Evolutionary conservation across 2,329 filamentous ascomycete species (phyloP), one percentile per base, ranked within the genome.

Genomic region (Blumeriella jaapii): DNA sequence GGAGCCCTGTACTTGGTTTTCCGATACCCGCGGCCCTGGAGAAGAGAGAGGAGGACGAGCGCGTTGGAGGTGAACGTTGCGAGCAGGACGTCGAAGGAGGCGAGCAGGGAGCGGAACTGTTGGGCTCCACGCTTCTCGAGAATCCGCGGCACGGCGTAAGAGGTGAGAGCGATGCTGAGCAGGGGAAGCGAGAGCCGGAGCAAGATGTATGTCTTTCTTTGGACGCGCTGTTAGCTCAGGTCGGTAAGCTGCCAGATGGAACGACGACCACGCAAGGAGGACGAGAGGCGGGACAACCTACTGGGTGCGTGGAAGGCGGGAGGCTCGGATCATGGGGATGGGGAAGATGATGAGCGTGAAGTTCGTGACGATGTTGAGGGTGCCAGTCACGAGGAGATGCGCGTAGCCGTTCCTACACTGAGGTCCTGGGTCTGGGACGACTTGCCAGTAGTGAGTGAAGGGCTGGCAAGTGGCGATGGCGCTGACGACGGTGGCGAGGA

Each of bases 11-110:
- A 95, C 55, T 86, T 93, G 33, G 69, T 68, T 59, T 91, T 93
- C 65, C 96, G 96, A 34, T 85, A 65, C 16, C 89, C 91, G 33
- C 83, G 74, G 54, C 95, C 89, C 10, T 87, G 74, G 18, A 95
- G 75, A 49, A 96, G 94, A 0, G 86, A 93, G 10, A 86, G 85
- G 7, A 96, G 72, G 1, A 95, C 83, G 13, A 95, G 69, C 6
- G 81, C 77, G 54, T 96, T 98, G n/a, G 89, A 82, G 1, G 89
- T 80, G 2, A 78, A 74, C 0, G 87, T 83, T 8, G 86, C 83
- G 32, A 89, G 84, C 1, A 96, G 68, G 5, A 95, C 79, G 55
- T 96, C 89, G 17, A 91, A 68, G 0, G 86, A 94, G 11, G 89
- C 89, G 46, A 93, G 68, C 2, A 96, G 74, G 0, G 87, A 87